These are phyloP conservation scores for Mycotypha africana DNA, from an alignment of 371 early-diverging fungal species.

Conservation along the genomic window DNA sequence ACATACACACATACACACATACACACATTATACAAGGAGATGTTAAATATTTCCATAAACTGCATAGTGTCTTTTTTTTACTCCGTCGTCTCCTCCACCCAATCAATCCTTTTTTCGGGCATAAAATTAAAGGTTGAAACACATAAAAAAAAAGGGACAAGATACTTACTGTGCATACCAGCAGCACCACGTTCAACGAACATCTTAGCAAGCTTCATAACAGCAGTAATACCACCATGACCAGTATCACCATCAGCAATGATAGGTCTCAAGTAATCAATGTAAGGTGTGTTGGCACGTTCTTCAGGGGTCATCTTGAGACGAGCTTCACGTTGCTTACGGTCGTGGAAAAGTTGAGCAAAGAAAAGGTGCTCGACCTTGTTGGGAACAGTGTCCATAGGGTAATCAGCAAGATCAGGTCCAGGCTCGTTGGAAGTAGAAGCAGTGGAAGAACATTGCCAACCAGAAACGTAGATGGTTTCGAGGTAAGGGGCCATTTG, in stretches of 20 bases:
- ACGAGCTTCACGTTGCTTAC: constrained; percentile 92
- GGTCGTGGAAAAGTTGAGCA: constrained; percentile 97
- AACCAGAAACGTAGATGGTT: constrained; percentile 96
- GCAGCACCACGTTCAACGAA: constrained; percentile 94
- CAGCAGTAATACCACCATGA: constrained; percentile 92
- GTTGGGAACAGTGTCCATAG: constrained; percentile 98
- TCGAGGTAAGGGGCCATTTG: constrained; percentile 98
- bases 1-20: too few species aligned
- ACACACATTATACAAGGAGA: too few species aligned
- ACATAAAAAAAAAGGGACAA: not conserved
- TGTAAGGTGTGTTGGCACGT: constrained; percentile 67
- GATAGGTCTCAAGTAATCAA: constrained; percentile 94
- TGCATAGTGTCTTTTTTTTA: too few species aligned
- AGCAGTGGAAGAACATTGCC: constrained; percentile 98
- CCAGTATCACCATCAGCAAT: constrained; percentile 99
- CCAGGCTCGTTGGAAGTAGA: constrained; percentile 97
- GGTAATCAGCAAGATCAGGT: constrained; percentile 98
- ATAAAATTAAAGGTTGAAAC: too few species aligned
- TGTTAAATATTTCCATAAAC: too few species aligned
- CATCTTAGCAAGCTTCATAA: constrained; percentile 92
- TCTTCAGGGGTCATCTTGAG: constrained; percentile 61
- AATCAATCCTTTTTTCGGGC: not conserved
- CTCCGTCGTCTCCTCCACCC: not conserved
- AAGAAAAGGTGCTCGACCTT: constrained; percentile 98
- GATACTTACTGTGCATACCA: constrained; percentile 72